Conservation (phyloP, 2,329 filamentous ascomycete genomes). For the Aspergillus neotritici region DNA sequence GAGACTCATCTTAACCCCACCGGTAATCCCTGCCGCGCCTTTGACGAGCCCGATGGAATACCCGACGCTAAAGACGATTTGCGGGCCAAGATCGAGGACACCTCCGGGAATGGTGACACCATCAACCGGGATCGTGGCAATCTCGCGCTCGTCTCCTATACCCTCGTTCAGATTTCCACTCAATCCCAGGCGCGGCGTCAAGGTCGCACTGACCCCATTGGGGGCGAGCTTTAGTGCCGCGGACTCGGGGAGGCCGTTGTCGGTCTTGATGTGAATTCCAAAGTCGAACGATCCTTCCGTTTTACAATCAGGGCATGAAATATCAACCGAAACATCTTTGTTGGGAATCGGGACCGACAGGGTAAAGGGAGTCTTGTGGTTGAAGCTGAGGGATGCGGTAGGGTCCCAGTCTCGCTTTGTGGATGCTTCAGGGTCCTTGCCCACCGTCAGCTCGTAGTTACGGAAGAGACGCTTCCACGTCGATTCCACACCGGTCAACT, state of each 20-base stretch:
- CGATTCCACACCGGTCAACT: conserved; percentile 11
- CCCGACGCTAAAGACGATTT: conserved; percentile 15
- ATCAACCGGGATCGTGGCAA: conserved; percentile 17
- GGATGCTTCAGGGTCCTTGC: not conserved
- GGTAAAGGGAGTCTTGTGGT: conserved; percentile 12
- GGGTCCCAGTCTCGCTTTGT: conserved; percentile 8
- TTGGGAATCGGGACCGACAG: conserved; percentile 10
- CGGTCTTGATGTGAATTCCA: conserved; percentile 15
- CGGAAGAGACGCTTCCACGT: conserved; percentile 16
- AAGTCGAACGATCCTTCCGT: conserved; percentile 19
- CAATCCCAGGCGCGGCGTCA: conserved; percentile 15
- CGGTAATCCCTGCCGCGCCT: conserved; percentile 14
- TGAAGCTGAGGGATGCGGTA: conserved; percentile 12
- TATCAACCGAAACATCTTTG: conserved; percentile 5
- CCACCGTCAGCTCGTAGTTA: conserved; percentile 18
- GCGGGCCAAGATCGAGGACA: conserved; percentile 15
- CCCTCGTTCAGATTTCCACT: conserved; percentile 14
- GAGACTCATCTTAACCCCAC: conserved; percentile 15
- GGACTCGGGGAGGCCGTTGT: conserved; percentile 7
- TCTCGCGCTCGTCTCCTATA: conserved; percentile 9
- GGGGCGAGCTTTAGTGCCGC: conserved; percentile 12
- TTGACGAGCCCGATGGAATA: conserved; percentile 15
- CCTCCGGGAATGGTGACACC: conserved; percentile 15
- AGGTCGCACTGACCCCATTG: conserved; percentile 11
- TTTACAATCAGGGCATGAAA: conserved; percentile 14